Conservation (phyloP, 2,329 filamentous ascomycete species). For the Phialophora tarda region DNA sequence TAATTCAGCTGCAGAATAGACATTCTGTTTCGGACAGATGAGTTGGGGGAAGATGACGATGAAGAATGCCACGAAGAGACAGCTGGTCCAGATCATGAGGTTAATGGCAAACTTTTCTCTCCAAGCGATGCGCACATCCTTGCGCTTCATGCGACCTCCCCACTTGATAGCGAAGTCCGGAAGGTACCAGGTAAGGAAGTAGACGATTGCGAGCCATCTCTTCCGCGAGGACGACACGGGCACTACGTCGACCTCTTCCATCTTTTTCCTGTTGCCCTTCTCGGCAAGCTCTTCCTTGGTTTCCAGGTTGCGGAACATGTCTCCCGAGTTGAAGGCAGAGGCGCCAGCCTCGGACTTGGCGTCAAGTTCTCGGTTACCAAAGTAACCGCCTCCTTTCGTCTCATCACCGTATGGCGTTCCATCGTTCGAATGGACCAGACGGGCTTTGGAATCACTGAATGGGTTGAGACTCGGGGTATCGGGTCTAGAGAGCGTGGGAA, state of each 20-base stretch:
- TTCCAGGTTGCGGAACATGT: constrained; percentile 98
- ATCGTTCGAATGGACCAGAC: constrained; percentile 57
- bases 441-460: constrained; percentile 59
- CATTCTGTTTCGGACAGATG: constrained; percentile 89
- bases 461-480: constrained; percentile 59
- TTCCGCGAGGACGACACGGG: constrained; percentile 79
- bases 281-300: constrained; percentile 94
- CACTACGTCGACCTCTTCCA: constrained; percentile 88
- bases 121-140: constrained; percentile 92
- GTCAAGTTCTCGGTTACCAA: constrained; percentile 78
- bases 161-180: constrained; percentile 81
- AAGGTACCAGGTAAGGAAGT: constrained; percentile 80
- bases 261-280: constrained; percentile 86
- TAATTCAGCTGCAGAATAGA: constrained; percentile 81
- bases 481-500: constrained; percentile 65
- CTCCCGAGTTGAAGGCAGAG: constrained; percentile 87
- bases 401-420: constrained; percentile 69
- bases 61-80: constrained; percentile 80
- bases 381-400: constrained; percentile 78
- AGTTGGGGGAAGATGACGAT: constrained; percentile 84
- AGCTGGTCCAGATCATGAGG: constrained; percentile 91
- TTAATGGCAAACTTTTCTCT: constrained; percentile 98
- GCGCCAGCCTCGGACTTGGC: constrained; percentile 87
- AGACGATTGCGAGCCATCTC: constrained; percentile 87
- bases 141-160: constrained; percentile 84